phyloP scores from a whole-genome alignment of 2,329 filamentous ascomycete genomes.

The Trichophyton simii region DNA sequence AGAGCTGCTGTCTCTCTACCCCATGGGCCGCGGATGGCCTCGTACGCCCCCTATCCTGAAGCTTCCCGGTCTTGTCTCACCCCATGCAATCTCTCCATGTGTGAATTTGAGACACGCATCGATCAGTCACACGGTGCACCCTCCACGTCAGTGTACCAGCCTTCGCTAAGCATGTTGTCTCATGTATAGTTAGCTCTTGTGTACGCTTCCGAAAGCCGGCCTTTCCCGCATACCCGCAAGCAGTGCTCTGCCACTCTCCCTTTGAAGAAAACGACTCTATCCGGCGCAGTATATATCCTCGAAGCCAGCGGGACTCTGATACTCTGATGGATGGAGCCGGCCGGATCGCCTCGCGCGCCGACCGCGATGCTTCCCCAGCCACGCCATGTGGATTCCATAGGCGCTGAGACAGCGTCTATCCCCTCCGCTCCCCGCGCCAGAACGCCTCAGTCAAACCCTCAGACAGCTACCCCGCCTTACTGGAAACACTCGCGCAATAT shows the following conservation, averaged over 20 bases:
- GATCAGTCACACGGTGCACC: not conserved
- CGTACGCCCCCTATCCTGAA: not conserved
- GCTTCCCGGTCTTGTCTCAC: constrained; percentile 1
- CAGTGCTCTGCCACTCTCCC: not conserved
- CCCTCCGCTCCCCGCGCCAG: constrained; percentile 13
- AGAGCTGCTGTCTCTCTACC: not conserved
- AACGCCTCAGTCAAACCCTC: not conserved
- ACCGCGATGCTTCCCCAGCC: constrained; percentile 2
- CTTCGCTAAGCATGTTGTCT: not conserved
- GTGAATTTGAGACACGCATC: constrained; percentile 2
- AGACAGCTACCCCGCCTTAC: constrained; percentile 28
- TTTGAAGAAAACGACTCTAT: not conserved
- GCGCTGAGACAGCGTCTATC: not conserved
- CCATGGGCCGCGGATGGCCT: not conserved
- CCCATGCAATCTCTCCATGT: constrained; percentile 4
- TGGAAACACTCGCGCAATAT: constrained; percentile 33
- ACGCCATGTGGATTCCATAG: constrained; percentile 1
- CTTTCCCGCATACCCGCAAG: not conserved
- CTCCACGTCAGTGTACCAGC: not conserved
- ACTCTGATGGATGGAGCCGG: constrained; percentile 32
- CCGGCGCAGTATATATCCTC: not conserved
- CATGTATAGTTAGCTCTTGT: not conserved
- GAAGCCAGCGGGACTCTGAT: not conserved
- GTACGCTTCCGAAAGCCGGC: not conserved
- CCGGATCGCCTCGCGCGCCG: constrained; percentile 21